Percentiles rank a stretch among this genome's conserved stretches.
These are phyloP conservation scores for Penicillium sp. DNA, from an alignment of 2,329 filamentous ascomycete species.

Conservation along the genomic window DNA sequence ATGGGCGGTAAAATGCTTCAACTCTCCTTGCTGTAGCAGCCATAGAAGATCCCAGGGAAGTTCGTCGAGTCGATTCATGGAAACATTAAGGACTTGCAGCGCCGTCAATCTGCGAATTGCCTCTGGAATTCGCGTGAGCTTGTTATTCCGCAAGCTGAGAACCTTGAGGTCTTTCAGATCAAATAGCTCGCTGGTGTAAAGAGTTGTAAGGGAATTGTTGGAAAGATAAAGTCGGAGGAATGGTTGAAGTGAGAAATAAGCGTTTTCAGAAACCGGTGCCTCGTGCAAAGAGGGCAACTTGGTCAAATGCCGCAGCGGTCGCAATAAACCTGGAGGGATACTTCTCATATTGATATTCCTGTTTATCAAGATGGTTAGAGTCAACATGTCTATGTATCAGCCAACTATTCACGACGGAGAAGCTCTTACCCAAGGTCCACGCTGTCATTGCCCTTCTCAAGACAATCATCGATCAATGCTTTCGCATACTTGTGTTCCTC, in stretches of 20 bases:
- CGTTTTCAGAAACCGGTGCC: constrained; percentile 40
- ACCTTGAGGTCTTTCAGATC: constrained; percentile 45
- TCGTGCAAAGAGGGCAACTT: constrained; percentile 40
- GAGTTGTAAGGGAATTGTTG: constrained; percentile 41
- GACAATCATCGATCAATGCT: constrained; percentile 42
- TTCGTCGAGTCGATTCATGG: constrained; percentile 45
- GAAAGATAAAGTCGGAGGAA: constrained; percentile 48
- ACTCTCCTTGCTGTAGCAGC: constrained; percentile 40
- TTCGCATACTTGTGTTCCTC: constrained; percentile 41
- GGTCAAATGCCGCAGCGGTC: constrained; percentile 43
- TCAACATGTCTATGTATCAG: background rate
- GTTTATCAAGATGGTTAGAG: background rate
- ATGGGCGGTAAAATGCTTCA: constrained; percentile 42
- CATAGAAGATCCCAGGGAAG: constrained; percentile 51
- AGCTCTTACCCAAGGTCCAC: constrained; percentile 48
- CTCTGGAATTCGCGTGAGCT: constrained; percentile 44
- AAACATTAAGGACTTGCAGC: constrained; percentile 49
- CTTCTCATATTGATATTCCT: constrained; percentile 36
- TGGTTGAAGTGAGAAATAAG: constrained; percentile 43
- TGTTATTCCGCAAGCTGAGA: constrained; percentile 51
- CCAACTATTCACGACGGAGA: background rate
- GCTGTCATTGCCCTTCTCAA: constrained; percentile 48
- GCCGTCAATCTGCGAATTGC: constrained; percentile 45
- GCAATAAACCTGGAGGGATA: constrained; percentile 39
- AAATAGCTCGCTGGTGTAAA: constrained; percentile 45